Evolutionary conservation across 805 yeast species (phyloP), one percentile per base, ranked within the genome.

Genomic region (Nakazawaea sp.): DNA sequence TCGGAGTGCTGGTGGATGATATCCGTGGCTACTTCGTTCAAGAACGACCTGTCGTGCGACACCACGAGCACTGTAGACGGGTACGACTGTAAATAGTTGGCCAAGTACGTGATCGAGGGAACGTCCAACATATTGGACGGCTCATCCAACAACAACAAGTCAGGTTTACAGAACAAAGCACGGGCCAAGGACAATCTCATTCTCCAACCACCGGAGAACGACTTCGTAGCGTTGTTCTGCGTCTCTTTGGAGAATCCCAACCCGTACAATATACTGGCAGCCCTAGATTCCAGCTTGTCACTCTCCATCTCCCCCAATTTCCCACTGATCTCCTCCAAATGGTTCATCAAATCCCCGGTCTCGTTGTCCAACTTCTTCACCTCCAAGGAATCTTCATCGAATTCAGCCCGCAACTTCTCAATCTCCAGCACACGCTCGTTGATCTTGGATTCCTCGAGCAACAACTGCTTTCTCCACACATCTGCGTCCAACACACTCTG

Each of bases 101-200:
- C 90, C 55, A 92, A 70, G 58, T 79, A 92, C 2, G 97, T 90
- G 57, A 92, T 86, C 38, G 97, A 89, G 20, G 98, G 99, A 59
- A 92, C 96, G 76, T 92, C 99, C 95, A 92, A 84, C 96, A 89
- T 92, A 81, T 92, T 92, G 44, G 97, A 89, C 53, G 99, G 99
- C 72, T 92, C 99, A 75, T 92, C 98, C 46, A 92, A 72, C 55
- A 92, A 67, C 47, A 92, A 68, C 46, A 92, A 68, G 59, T 92
- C 98, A 1, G 98, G 98, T 56, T 87, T 81, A 72, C 97, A 90
- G 72, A 92, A 92, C 56, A 92, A 72, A 0, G 98, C 98, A 64
- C 98, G 78, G 3, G 98, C 98, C 43, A 92, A 72, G n/a, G 97
- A 85, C 46, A 92, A 72, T 69, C 98, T 84, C 98, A 92, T 92